Conservation (phyloP, 441 rosid genomes). For the Corymbia citriodora region DNA sequence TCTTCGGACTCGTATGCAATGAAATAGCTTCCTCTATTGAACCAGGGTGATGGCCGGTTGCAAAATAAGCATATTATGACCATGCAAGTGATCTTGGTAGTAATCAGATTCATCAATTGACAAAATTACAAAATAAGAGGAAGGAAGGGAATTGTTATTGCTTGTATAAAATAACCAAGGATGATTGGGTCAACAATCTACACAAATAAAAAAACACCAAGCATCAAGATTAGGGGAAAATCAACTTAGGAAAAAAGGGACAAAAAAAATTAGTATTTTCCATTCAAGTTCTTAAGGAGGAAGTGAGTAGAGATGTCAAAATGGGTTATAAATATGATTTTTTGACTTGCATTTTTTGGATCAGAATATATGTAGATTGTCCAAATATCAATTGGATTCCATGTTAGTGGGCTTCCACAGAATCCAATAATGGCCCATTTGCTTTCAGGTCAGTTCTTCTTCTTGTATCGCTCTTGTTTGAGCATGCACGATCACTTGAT, state of each 20-base stretch:
- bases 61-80: neutral
- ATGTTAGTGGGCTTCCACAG: neutral
- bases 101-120: neutral
- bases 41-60: neutral
- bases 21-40: neutral
- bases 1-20: neutral
- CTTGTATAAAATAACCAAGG: neutral
- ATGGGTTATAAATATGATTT: fast-evolving
- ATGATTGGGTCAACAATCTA: neutral
- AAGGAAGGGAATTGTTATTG: fast-evolving
- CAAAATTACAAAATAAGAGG: neutral
- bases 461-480: too few relatives aligned
- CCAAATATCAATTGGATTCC: neutral
- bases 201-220: neutral
- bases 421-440: neutral
- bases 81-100: neutral
- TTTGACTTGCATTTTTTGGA: neutral
- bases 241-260: neutral
- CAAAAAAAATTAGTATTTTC: neutral
- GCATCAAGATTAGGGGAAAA: neutral
- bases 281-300: fast-evolving
- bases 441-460: neutral
- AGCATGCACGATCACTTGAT: neutral
- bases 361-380: neutral
- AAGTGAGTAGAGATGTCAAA: neutral